Percentiles rank a stretch among this genome's conserved stretches.
These are phyloP conservation scores for Trichomonas tenax DNA, from an alignment of 208 protist species.

Conservation along the genomic window DNA sequence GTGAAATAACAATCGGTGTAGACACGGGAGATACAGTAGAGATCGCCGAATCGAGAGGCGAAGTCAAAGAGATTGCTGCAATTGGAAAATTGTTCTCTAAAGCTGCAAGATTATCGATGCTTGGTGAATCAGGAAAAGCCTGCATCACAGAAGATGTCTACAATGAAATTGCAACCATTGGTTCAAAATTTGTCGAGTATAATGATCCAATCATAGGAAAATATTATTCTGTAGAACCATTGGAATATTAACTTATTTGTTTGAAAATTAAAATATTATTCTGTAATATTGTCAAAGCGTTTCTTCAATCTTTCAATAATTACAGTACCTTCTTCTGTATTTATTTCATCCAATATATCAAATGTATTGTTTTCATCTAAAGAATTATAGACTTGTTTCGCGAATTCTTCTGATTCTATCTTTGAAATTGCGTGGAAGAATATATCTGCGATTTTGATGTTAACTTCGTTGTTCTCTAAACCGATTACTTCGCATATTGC, in stretches of 20 bases:
- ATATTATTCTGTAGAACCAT: not conserved
- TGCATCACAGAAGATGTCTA: not conserved
- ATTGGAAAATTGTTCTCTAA: not conserved
- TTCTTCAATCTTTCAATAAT: no score
- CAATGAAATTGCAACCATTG: not conserved
- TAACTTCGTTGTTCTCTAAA: no score
- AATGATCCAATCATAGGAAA: not conserved
- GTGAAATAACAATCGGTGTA: not conserved
- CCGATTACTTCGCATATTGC: no score
- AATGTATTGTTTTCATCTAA: no score
- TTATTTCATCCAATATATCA: no score
- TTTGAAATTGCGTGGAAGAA: no score
- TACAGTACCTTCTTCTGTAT: no score
- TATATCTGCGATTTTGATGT: no score
- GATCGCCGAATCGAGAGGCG: not conserved
- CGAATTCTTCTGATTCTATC: no score
- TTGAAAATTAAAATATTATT: no score
- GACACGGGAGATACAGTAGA: not conserved
- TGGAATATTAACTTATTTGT: not conserved
- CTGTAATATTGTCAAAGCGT: no score
- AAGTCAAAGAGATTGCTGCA: not conserved
- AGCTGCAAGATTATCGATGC: not conserved
- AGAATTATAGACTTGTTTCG: no score
- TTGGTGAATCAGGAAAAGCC: not conserved
- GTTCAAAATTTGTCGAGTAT: not conserved